Evolutionary conservation across 345 rosid species (phyloP), one percentile per base, ranked within the genome.

Genomic region (Capsella bursapastoris): DNA sequence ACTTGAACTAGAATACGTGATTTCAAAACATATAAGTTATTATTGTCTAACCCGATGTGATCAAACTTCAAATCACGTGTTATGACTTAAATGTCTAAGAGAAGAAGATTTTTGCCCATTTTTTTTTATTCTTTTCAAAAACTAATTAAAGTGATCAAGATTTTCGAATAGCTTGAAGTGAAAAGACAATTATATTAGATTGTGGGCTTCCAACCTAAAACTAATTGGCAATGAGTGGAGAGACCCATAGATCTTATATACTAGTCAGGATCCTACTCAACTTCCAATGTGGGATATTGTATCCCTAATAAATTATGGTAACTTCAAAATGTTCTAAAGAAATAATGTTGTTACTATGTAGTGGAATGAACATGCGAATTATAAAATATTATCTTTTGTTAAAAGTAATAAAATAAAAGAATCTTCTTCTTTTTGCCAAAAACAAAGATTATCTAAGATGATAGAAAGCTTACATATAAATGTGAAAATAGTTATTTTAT

Each of bases 341-440:
- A n/a, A 57, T 5, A 53, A 43, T 56, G 32, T 9, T 45, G 22
- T 35, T 27, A 34, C 40, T 55, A 34, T 64, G 25, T n/a, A 57
- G 71, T 65, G 65, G 58, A 18, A 15, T 57, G 57, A 47, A 64
- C 57, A 55, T 57, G 78, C 66, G 1, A 45, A 56, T 14, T 56
- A 73, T 32, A 44, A 73, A 44, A 64, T 27, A 34, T 64, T 73
- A 64, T 64, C 40, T 64, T 31, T 73, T 40, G 40, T 60, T 51
- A 40, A 25, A 22, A 25, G 4, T 48, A 14, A 15, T 8, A 45
- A 8, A 28, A 27, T 25, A 13, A 31, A 15, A 44, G 52, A 31
- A 4, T 14, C 5, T 12, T 15, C 3, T 7, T 63, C 18, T 8
- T 29, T 2, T 22, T 34, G 57, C 66, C 37, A 44, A 31, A 31